phyloP scores from a whole-genome alignment of 2,329 filamentous ascomycete species.

The Dendrostoma leiphaemia region DNA sequence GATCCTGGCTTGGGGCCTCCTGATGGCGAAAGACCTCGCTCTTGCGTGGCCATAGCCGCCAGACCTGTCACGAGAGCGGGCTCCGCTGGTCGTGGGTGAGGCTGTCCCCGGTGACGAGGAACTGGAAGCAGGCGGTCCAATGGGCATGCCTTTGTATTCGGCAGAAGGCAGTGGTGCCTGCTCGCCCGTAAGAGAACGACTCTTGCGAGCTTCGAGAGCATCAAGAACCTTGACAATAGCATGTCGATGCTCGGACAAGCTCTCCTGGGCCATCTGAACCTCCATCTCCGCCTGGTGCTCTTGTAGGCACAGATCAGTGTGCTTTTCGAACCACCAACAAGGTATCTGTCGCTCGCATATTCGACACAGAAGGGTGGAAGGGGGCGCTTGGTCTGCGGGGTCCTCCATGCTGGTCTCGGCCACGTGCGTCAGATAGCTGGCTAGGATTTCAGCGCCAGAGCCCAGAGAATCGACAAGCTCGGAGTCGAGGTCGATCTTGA shows the following conservation, averaged over 20 bases:
- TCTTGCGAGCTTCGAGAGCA: slow-evolving; percentile 77
- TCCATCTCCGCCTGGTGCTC: slow-evolving; percentile 98
- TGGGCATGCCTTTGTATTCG: slow-evolving; percentile 85
- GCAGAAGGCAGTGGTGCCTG: slow-evolving; percentile 54
- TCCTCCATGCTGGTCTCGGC: slow-evolving; percentile 80
- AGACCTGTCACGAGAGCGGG: slow-evolving; percentile 69
- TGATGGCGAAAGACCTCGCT: slow-evolving; percentile 84
- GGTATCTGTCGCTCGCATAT: slow-evolving; percentile 97
- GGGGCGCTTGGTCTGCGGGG: slow-evolving; percentile 73
- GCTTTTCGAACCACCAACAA: slow-evolving; percentile 99
- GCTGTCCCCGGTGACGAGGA: slow-evolving; percentile 71
- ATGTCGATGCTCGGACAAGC: slow-evolving; percentile 86
- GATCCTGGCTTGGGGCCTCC: slow-evolving; percentile 85
- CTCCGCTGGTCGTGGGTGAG: slow-evolving; percentile 69
- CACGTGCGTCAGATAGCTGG: slow-evolving; percentile 86
- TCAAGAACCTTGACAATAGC: slow-evolving; percentile 94
- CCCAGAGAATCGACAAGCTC: slow-evolving; percentile 91
- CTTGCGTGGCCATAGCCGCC: slow-evolving; percentile 75
- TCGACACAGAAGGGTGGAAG: slow-evolving; percentile 83
- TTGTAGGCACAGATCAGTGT: slow-evolving; percentile 92
- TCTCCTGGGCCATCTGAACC: slow-evolving; percentile 93
- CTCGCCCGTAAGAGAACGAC: slow-evolving; percentile 59
- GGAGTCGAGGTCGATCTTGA: slow-evolving; percentile 90
- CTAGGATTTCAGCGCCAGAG: slow-evolving; percentile 90
- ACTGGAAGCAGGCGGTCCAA: slow-evolving; percentile 71